Evolutionary conservation across 2,329 filamentous ascomycete genomes (phyloP), one percentile per base, ranked within the genome.

Genomic region (Onygenales sp.): DNA sequence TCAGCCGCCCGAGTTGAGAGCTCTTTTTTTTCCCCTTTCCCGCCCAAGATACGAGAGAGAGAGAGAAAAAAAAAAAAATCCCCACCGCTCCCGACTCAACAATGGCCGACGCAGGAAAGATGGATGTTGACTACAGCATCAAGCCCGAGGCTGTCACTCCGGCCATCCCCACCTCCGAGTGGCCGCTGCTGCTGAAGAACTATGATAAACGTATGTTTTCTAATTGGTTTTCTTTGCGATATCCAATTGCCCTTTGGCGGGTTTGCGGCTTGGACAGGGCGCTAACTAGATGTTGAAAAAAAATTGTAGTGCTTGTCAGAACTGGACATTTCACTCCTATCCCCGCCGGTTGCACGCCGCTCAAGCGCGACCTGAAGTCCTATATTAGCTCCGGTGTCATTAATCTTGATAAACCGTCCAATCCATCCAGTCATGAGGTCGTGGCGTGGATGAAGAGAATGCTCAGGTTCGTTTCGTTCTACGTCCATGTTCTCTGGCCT

Each of bases 371-470:
- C 72, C 81, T 98, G 68, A 96, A 96, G 80, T 90, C 87, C 60
- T 98, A 97, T 77, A 85, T 98, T 70, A 92, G 87, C 72, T 95
- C 89, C 59, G 93, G 93, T 75, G 92, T 98, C 55, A 97, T 98
- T 76, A 98, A 98, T 78, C 85, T 96, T 63, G 89, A 94, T 77
- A 95, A 95, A 78, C 93, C 92, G 54, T 94, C 91, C 51, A 98
- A 98, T 78, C 92, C 92, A 52, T 96, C 91, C 62, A 93, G 87
- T 67, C 93, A 98, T 81, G 93, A 98, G 79, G 93, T 98, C 61
- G 93, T 98, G 68, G 92, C 93, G 61, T 98, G 93, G 93, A 87
- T 97, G 64, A 98, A 98, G 85, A 86, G 92, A 65, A 97, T 97
- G 66, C 80, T 98, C 54, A 85, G 87, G 86, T 90, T 82, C 60